These are phyloP conservation scores for Mycocentrospora acerina DNA, from an alignment of 2,329 filamentous ascomycete genomes.

Conservation along the genomic window DNA sequence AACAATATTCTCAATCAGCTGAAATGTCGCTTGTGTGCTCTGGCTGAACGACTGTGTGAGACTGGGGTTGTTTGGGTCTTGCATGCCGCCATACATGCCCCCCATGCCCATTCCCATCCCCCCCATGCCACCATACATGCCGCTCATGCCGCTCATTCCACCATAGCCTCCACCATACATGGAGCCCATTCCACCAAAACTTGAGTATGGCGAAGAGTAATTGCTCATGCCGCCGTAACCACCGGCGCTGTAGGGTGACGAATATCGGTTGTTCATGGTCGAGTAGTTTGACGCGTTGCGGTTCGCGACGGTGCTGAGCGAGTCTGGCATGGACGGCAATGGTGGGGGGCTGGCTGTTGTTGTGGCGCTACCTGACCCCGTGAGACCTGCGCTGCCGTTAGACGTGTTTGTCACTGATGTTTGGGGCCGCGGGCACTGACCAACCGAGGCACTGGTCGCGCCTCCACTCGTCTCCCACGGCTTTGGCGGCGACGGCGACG, in stretches of 20 bases:
- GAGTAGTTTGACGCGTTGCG: conserved; percentile 86
- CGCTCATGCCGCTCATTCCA: conserved; percentile 47
- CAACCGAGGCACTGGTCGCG: conserved; percentile 45
- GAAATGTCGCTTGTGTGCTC: conserved; percentile 94
- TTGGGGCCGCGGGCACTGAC: conserved; percentile 25
- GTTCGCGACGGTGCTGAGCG: conserved; percentile 77
- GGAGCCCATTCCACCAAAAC: conserved; percentile 50
- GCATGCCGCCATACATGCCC: conserved; percentile 54
- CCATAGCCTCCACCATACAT: conserved; percentile 42
- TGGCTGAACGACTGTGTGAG: conserved; percentile 94
- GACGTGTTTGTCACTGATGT: conserved; percentile 17
- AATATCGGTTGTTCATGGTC: conserved; percentile 57
- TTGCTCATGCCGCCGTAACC: conserved; percentile 53
- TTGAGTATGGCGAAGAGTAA: conserved; percentile 58
- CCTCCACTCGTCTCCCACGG: conserved; percentile 88
- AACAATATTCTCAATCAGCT: conserved; percentile 96
- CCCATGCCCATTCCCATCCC: conserved; percentile 45
- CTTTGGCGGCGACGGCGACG: conserved; percentile 81
- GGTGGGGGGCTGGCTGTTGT: conserved; percentile 58
- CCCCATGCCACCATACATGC: conserved; percentile 48
- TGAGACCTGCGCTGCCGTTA: conserved; percentile 35
- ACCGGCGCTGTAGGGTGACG: conserved; percentile 50
- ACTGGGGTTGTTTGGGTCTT: conserved; percentile 83
- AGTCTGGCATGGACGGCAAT: conserved; percentile 77
- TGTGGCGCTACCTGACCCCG: conserved; percentile 40